Base-by-base conservation (phyloP, 2,329 filamentous ascomycete species). In the Sordariomycetes sp. region DNA sequence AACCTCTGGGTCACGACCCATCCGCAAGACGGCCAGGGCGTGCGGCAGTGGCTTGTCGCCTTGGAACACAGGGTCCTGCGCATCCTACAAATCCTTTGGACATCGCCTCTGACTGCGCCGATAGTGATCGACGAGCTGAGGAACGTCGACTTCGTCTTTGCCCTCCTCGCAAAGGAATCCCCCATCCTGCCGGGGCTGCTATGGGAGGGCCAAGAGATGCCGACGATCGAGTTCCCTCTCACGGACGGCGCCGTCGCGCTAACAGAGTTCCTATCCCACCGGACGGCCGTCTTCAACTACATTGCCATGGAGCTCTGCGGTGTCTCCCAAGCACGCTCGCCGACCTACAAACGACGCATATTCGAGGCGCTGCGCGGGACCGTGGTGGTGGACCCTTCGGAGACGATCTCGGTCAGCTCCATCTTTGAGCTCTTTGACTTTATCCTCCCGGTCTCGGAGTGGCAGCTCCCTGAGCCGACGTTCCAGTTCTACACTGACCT, bases 361-460 rank as follows among this genome's bases (percentile, higher is more conserved):
- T 81, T 85, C 53, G 82, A 84, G 59, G 82, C 89, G 0, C 74
- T 97, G n/a, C 82, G 91, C 51, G 94, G 94, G 5, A 84, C 86
- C 50, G 82, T 89, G 8, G 76, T 81, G 12, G 74, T 84, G 20
- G 80, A 86, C 15, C 82, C 81, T 59, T 85, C 86, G 53, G 81
- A 88, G 57, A 74, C 82, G 5, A 74, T 87, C 42, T 73, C 76
- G 32, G 87, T 90, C 59, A 79, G 86, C 1, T 90, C 87, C 3
- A 80, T 97, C 7, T 96, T 97, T 65, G 90, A 96, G 62, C 78
- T 97, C 24, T 94, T 95, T 64, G 94, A 99, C 70, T 97, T 97
- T 65, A 80, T 94, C 59, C 69, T 78, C 2, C 67, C 75, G 22
- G 76, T 77, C 52, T 74, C 69, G 17, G 65, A 74, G n/a, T 82